Conservation (phyloP, 2,329 filamentous ascomycete genomes). For the Didymella glomerata region DNA sequence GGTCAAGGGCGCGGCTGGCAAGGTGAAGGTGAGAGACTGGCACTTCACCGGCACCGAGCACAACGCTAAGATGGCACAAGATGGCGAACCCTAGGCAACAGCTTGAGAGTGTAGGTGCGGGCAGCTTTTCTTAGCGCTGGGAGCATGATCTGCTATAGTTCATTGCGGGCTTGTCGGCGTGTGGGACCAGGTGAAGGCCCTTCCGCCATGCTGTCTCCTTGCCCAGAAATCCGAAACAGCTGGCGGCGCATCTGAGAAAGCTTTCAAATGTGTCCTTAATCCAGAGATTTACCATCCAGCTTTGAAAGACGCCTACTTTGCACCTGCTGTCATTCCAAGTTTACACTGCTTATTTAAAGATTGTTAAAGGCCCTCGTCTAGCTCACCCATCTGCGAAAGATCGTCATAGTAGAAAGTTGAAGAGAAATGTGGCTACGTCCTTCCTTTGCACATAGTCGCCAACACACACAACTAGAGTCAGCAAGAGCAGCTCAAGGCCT, state of each 20-base stretch:
- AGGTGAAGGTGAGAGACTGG: constrained; percentile 20
- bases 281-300: not conserved
- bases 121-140: no score
- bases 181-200: not conserved
- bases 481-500: not conserved
- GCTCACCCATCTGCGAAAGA: no score
- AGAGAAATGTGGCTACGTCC: no score
- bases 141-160: not conserved
- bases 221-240: not conserved
- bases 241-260: not conserved
- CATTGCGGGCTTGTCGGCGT: not conserved
- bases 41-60: not conserved
- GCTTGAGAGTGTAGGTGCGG: not conserved
- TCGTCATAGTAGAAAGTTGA: no score
- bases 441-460: no score
- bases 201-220: not conserved
- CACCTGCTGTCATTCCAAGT: not conserved
- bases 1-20: not conserved
- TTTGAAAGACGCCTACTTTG: not conserved
- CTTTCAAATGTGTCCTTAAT: not conserved
- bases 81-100: not conserved
- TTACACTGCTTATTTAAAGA: not conserved
- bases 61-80: not conserved
- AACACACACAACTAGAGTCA: no score
- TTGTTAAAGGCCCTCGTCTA: no score